These are phyloP conservation scores for Kwoniella sp. DNA, from an alignment of 768 basidiomycete genomes.

Conservation along the genomic window DNA sequence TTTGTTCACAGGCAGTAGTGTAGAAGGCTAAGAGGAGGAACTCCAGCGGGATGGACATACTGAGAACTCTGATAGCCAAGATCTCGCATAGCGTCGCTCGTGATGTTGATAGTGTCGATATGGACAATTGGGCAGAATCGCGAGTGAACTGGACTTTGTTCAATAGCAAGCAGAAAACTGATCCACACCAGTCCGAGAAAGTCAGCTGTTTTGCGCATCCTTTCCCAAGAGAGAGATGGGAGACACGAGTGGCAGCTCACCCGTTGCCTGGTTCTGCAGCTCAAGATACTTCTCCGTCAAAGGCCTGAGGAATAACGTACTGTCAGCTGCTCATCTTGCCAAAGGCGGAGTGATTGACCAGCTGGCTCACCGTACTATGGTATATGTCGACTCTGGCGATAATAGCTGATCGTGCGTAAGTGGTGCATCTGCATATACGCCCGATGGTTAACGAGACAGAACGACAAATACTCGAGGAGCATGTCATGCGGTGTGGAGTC, in stretches of 20 bases:
- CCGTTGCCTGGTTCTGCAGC: conserved; percentile 76
- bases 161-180: conserved; percentile 81
- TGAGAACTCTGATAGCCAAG: conserved; percentile 76
- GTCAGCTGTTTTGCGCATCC: too few relatives aligned
- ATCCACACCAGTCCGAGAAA: too few relatives aligned
- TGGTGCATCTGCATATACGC: conserved; percentile 68
- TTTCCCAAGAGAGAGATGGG: too few relatives aligned
- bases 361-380: conserved; percentile 64
- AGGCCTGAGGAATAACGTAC: conserved; percentile 61
- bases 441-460: not conserved
- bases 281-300: conserved; percentile 81
- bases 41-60: conserved; percentile 60
- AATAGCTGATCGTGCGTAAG: conserved; percentile 77
- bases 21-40: not conserved
- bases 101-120: conserved; percentile 68
- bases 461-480: conserved; percentile 9
- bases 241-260: conserved; percentile 26
- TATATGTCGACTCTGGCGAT: conserved; percentile 86
- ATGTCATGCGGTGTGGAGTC: not conserved
- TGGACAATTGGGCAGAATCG: conserved; percentile 70
- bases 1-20: too few relatives aligned
- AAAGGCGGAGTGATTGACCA: not conserved
- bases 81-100: conserved; percentile 87
- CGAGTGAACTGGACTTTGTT: conserved; percentile 83
- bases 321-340: not conserved